Evolutionary conservation across 768 basidiomycete genomes (phyloP).

Genomic region (Pulveroboletus sp.): DNA sequence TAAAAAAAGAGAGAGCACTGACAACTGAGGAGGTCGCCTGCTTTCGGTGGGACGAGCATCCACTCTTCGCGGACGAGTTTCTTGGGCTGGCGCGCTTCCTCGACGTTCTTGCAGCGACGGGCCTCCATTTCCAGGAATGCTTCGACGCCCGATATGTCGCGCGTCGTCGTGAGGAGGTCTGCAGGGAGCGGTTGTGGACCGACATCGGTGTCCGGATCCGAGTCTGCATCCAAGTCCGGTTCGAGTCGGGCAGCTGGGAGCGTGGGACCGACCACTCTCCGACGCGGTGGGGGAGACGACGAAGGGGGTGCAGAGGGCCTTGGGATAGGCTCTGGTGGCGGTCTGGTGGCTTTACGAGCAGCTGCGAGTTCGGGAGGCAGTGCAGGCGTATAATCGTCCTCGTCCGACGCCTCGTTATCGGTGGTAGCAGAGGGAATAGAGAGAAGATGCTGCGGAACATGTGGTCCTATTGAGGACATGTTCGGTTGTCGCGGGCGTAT

Average conservation of each 20-base stretch:
- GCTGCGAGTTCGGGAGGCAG: slow-evolving; percentile 68
- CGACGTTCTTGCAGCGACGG: slow-evolving; percentile 61
- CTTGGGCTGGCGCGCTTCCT: slow-evolving; percentile 80
- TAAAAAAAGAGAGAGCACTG: slow-evolving; percentile 44
- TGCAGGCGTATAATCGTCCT: slow-evolving; percentile 67
- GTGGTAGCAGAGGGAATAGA: slow-evolving; percentile 10
- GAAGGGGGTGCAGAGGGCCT: slow-evolving; percentile 22
- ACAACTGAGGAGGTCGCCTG: slow-evolving; percentile 62
- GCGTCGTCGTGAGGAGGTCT: slow-evolving; percentile 22
- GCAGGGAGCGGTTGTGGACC: slow-evolving; percentile 77
- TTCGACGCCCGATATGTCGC: slow-evolving; percentile 59
- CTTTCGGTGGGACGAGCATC: slow-evolving; percentile 94
- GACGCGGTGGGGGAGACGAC: slow-evolving; percentile 16
- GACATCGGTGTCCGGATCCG: slow-evolving; percentile 72
- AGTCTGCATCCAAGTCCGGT: slow-evolving; percentile 31
- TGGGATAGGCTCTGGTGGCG: slow-evolving; percentile 20
- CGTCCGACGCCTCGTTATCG: slow-evolving; percentile 35
- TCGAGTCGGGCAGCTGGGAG: slow-evolving; percentile 39
- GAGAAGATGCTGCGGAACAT: slow-evolving; percentile 48
- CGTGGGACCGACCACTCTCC: slow-evolving; percentile 49
- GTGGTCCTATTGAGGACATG: slow-evolving; percentile 55
- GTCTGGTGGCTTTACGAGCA: slow-evolving; percentile 33
- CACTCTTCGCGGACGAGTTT: slow-evolving; percentile 84
- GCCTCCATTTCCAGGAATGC: slow-evolving; percentile 88
- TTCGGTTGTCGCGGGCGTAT: neutral